Conservation (phyloP, 495 filamentous ascomycete genomes). For the Glutinoglossum americanum region DNA sequence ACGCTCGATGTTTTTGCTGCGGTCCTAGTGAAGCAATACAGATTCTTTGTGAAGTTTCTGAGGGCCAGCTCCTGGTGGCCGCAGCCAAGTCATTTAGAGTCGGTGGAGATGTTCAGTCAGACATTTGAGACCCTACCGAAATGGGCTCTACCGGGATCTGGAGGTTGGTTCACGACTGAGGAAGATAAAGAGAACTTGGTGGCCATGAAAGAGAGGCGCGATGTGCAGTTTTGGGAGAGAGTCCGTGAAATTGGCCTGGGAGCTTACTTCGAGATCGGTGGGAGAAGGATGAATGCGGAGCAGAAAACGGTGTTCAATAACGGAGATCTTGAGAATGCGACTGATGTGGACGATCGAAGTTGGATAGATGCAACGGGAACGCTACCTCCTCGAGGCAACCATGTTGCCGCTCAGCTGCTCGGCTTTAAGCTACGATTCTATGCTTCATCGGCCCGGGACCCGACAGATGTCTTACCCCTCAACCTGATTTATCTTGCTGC, state of each 20-base stretch:
- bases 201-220: conserved; percentile 34
- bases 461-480: conserved; percentile 53
- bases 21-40: conserved; percentile 60
- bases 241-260: conserved; percentile 53
- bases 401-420: conserved; percentile 77
- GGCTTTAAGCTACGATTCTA: conserved; percentile 98
- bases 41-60: conserved; percentile 83
- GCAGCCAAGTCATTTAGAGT: conserved; percentile 25
- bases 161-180: conserved; percentile 31
- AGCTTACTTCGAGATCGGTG: conserved; percentile 58
- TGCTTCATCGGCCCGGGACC: conserved; percentile 40
- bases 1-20: conserved; percentile 75
- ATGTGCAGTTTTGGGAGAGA: conserved; percentile 59
- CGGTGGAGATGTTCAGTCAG: conserved; percentile 14
- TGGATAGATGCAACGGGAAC: conserved; percentile 67
- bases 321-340: conserved; percentile 17
- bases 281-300: conserved; percentile 32
- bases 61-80: conserved; percentile 96
- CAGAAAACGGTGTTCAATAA: conserved; percentile 23
- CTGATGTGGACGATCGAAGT: conserved; percentile 22
- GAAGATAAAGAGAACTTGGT: conserved; percentile 37
- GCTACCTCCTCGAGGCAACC: conserved; percentile 64
- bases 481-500: conserved; percentile 84
- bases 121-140: conserved; percentile 29
- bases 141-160: conserved; percentile 61